Evolutionary conservation across 2,329 filamentous ascomycete genomes (phyloP), one percentile per base, ranked within the genome.

Genomic region (Xylaria sp.): DNA sequence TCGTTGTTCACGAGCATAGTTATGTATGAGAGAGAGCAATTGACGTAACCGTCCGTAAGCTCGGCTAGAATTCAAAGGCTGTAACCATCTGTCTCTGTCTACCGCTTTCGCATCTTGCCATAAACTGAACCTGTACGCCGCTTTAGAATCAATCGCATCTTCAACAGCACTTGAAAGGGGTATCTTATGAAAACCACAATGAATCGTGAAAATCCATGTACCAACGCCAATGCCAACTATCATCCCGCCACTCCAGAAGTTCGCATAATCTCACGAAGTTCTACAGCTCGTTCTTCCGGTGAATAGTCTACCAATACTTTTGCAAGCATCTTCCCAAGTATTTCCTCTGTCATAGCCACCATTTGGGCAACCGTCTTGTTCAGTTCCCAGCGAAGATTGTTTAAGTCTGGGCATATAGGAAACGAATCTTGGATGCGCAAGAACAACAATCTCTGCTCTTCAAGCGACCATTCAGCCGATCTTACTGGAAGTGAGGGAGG

Each of bases 381-480:
- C 19, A 76, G 39, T 30, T 73, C 70, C 67, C 67, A 72, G 3
- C 68, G 61, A 39, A 75, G 45, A 21, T 59, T 55, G 17, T 70
- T 57, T 7, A 78, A 21, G 47, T 76, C 65, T 4, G 72, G 71
- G 9, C 75, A 57, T 17, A 64, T 9, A 8, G 76, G 76, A 51
- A 71, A 77, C 5, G 75, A 72, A 6, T 69, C 60, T 58, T 76
- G 74, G 48, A 78, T 72, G 30, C 72, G 67, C 56, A 67, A 67
- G 48, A 75, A 74, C 24, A 78, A 72, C 24, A 69, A 67, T 12
- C 27, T 67, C 55, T 73, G 71, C 62, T 77, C 76, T 60, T 77
- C 76, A 14, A 57, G n/a, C 50, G 74, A 71, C 76, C 76, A 78
- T 42, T 64, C 53, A 2, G 51, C 50, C 55, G 53, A 32, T 51